Conservation (phyloP, 108 stramenopile species). For the Chaetoceros tenuissimus region DNA sequence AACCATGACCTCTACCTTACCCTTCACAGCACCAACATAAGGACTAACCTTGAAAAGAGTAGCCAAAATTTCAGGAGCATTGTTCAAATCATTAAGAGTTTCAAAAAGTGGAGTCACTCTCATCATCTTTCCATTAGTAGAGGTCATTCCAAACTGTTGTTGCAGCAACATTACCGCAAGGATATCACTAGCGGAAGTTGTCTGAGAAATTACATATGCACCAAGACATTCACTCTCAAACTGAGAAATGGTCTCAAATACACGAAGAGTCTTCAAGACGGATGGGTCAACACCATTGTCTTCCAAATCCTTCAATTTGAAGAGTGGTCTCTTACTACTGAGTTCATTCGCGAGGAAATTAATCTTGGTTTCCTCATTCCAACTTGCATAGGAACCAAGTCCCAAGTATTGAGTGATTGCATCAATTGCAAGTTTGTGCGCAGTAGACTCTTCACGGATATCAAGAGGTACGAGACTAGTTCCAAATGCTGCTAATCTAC, state of each 20-base stretch:
- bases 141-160: slow-evolving; percentile 84
- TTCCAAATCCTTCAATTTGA: slow-evolving; percentile 57
- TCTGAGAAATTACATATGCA: slow-evolving; percentile 95
- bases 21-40: slow-evolving; percentile 76
- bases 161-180: slow-evolving; percentile 96
- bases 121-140: slow-evolving; percentile 70
- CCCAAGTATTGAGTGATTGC: slow-evolving; percentile 90
- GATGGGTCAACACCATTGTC: slow-evolving; percentile 45
- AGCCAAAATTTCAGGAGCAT: slow-evolving; percentile 57
- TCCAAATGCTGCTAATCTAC: slow-evolving; percentile 84
- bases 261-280: slow-evolving; percentile 65
- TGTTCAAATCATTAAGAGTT: slow-evolving; percentile 86
- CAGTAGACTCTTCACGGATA: slow-evolving; percentile 91
- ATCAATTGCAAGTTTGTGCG: slow-evolving; percentile 87
- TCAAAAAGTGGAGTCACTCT: slow-evolving; percentile 97
- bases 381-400: slow-evolving; percentile 84
- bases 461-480: slow-evolving; percentile 89
- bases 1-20: slow-evolving; percentile 97
- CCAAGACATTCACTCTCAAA: slow-evolving; percentile 79
- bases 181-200: slow-evolving; percentile 88
- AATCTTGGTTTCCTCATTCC: slow-evolving; percentile 85
- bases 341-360: slow-evolving; percentile 84
- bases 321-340: slow-evolving; percentile 76
- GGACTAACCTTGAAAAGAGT: slow-evolving; percentile 61
- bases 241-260: slow-evolving; percentile 60